These are phyloP conservation scores for Fusarium sp. DNA, from an alignment of 2,329 filamentous ascomycete species.

Conservation along the genomic window DNA sequence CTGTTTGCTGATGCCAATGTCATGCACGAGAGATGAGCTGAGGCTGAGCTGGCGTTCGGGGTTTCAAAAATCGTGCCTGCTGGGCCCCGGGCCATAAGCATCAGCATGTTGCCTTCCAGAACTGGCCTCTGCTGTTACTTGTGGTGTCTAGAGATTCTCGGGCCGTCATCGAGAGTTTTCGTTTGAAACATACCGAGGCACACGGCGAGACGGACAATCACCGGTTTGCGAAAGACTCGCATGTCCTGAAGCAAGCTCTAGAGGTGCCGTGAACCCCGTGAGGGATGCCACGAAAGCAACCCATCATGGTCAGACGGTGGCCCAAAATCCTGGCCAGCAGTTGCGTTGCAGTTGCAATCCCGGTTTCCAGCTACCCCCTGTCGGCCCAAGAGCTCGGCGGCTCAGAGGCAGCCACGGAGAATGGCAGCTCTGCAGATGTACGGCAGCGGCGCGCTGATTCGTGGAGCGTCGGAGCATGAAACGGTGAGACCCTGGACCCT, in stretches of 20 bases:
- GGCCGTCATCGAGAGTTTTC: background rate
- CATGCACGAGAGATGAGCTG: conserved; percentile 34
- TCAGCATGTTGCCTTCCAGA: background rate
- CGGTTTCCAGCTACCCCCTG: background rate
- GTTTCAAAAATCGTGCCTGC: conserved; percentile 19
- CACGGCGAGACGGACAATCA: conserved; percentile 12
- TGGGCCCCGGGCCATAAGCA: conserved; percentile 7
- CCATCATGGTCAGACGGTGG: conserved; percentile 9
- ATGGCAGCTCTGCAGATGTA: background rate
- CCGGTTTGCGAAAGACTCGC: conserved; percentile 17
- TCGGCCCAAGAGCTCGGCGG: conserved; percentile 1
- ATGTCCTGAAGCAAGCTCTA: conserved; percentile 15
- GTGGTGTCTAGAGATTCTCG: background rate
- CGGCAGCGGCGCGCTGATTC: conserved; percentile 33
- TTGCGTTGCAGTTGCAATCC: background rate
- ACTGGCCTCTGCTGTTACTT: background rate
- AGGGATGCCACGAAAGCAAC: conserved; percentile 14
- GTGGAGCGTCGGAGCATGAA: conserved; percentile 41
- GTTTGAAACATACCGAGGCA: conserved; percentile 22
- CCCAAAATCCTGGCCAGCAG: conserved; percentile 3
- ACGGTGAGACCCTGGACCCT: conserved; percentile 43
- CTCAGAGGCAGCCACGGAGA: conserved; percentile 7
- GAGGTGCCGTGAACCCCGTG: conserved; percentile 2
- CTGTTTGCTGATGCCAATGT: conserved; percentile 9
- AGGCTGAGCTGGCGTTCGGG: conserved; percentile 22